Conservation (phyloP, 352 stramenopile genomes). For the Saprolegnia parasitica region DNA sequence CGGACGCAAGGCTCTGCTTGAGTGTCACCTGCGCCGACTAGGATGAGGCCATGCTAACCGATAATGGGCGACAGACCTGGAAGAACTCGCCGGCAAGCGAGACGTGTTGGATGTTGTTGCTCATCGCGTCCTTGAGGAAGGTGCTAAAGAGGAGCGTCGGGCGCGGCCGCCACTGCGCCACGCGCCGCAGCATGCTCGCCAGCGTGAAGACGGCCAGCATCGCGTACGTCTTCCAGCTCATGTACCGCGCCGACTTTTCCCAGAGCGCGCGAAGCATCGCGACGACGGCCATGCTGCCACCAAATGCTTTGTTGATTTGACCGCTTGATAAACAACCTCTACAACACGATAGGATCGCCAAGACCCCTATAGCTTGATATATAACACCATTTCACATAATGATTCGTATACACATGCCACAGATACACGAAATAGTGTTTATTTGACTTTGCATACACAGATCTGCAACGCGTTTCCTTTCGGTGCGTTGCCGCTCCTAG, state of each 20-base stretch:
- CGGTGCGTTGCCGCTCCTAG: no score
- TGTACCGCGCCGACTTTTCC: neutral
- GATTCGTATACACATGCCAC: no score
- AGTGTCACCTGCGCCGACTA: constrained; percentile 17
- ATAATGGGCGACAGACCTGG: constrained; percentile 42
- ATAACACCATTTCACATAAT: no score
- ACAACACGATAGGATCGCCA: no score
- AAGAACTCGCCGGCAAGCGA: constrained; percentile 59
- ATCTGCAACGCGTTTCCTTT: no score
- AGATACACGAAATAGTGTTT: no score
- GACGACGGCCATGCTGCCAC: neutral
- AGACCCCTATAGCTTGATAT: no score
- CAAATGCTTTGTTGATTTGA: no score
- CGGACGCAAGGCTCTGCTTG: constrained; percentile 14
- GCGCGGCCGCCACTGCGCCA: constrained; percentile 26
- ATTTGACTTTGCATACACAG: no score
- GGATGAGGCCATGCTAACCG: constrained; percentile 9
- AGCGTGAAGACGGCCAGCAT: constrained; percentile 16
- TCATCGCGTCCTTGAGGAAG: constrained; percentile 52
- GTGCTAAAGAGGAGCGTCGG: constrained; percentile 65
- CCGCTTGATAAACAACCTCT: no score
- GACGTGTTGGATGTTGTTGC: constrained; percentile 54
- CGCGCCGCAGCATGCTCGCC: constrained; percentile 10
- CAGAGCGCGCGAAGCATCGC: constrained; percentile 1
- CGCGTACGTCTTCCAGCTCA: constrained; percentile 29